Evolutionary conservation across 345 rosid genomes (phyloP), one percentile per base, ranked within the genome.

Genomic region (Trapa incisa): DNA sequence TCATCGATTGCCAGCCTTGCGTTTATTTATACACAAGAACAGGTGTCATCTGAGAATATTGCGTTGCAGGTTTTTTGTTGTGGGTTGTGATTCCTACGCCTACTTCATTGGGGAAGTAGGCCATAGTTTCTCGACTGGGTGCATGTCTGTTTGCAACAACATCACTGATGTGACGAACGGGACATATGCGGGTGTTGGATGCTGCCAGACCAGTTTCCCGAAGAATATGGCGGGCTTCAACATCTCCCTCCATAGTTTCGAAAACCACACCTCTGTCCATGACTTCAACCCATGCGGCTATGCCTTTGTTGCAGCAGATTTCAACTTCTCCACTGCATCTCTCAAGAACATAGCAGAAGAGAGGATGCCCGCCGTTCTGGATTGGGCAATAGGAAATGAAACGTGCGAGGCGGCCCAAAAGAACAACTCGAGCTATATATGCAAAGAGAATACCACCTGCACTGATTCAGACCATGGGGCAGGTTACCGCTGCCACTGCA

Each of bases 111-210:
- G 68, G 1, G 15, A 0, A 0, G 0, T 9, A 22, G 67, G 17
- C 1, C 13, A 17, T 0, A 0, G 1, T 0, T 74, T 38, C 58
- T 33, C 11, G 0, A 61, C 67, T 0, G 77, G 80, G 1, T 77
- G 80, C 60, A 36, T 65, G 33, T 64, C 80, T 0, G 3, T 64
- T 1, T 78, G 81, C 42, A 5, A 11, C 43, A 32, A 0, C 5
- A 1, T 4, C 7, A 3, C 1, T 9, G 58, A 66, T 11, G 72
- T 75, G 5, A 37, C 60, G 8, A 53, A 70, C 2, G 67, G 64
- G 8, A 66, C 79, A 3, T 81, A 81, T 68, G 60, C 69, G 1
- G 85, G 85, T 0, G 61, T 73, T 0, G 85, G 85, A 0, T 82
- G 83, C 56, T 79, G 81, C 65, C 74, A 77, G 50, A 72, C 70